Evolutionary conservation across 2,329 filamentous ascomycete species (phyloP).

Genomic region (Fusarium sp.): DNA sequence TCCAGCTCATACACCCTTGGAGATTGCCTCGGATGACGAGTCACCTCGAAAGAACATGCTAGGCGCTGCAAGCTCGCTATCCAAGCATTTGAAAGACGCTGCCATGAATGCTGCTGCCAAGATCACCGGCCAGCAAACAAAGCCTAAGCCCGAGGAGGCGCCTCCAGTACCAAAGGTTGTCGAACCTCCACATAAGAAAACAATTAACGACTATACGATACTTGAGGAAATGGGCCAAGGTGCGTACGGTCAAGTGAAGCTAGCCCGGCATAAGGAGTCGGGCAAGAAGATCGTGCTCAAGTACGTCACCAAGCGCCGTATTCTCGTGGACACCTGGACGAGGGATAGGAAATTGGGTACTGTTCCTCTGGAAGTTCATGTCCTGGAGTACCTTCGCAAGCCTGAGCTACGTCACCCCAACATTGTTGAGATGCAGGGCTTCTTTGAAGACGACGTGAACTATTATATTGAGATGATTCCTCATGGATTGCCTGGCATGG

Average conservation of each 20-base stretch:
- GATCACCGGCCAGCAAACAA: constrained; percentile 58
- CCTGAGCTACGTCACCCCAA: constrained; percentile 76
- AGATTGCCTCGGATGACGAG: constrained; percentile 66
- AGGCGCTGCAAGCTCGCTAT: constrained; percentile 61
- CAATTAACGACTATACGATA: constrained; percentile 89
- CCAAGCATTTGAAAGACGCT: constrained; percentile 68
- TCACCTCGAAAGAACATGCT: constrained; percentile 57
- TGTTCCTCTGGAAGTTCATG: constrained; percentile 96
- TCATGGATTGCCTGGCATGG: constrained; percentile 96
- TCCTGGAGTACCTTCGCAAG: constrained; percentile 89
- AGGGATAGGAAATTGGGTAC: constrained; percentile 92
- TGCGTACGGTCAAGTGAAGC: constrained; percentile 96
- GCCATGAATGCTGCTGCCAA: constrained; percentile 67
- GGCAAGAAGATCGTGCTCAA: constrained; percentile 93
- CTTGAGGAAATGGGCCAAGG: constrained; percentile 99
- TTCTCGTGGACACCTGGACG: constrained; percentile 98
- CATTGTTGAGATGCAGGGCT: constrained; percentile 79
- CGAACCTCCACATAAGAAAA: constrained; percentile 73
- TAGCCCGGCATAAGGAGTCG: constrained; percentile 85
- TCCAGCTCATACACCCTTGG: constrained; percentile 67
- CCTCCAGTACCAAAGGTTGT: constrained; percentile 52
- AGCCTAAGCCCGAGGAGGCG: constrained; percentile 50
- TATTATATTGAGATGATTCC: constrained; percentile 99
- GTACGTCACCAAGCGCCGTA: constrained; percentile 96
- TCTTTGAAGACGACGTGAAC: constrained; percentile 85